These are phyloP conservation scores for Penicillium vulpinum DNA, from an alignment of 2,329 filamentous ascomycete species.

Conservation along the genomic window DNA sequence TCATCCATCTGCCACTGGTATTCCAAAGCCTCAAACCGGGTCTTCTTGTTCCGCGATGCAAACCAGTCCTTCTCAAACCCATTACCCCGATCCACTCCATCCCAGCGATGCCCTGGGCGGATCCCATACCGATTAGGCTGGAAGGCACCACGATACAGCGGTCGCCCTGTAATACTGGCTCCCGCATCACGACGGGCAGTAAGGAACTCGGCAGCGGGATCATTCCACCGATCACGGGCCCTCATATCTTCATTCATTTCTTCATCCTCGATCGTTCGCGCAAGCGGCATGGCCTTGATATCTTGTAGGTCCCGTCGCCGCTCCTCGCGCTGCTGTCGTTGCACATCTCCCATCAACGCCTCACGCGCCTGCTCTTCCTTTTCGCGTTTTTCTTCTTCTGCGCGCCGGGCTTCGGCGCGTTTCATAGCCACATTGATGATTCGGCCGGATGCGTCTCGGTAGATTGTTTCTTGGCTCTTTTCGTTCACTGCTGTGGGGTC, in stretches of 20 bases:
- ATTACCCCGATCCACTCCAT: conserved; percentile 91
- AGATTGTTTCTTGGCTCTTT: conserved; percentile 76
- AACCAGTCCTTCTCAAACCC: conserved; percentile 95
- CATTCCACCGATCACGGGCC: conserved; percentile 80
- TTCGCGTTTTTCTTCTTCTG: conserved; percentile 68
- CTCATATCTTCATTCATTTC: conserved; percentile 82
- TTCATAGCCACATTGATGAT: conserved; percentile 92
- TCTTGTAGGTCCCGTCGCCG: conserved; percentile 71
- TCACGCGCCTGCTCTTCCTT: conserved; percentile 67
- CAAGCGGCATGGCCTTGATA: conserved; percentile 77
- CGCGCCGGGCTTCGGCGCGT: conserved; percentile 78
- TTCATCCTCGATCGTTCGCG: conserved; percentile 78
- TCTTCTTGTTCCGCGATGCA: conserved; percentile 75
- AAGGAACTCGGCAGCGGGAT: conserved; percentile 84
- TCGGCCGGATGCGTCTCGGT: conserved; percentile 91
- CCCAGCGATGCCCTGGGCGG: conserved; percentile 88
- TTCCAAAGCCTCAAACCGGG: conserved; percentile 74
- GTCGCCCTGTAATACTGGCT: conserved; percentile 56
- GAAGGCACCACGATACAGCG: conserved; percentile 74
- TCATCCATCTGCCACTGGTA: conserved; percentile 98
- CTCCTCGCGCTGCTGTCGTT: conserved; percentile 66
- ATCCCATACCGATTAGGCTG: conserved; percentile 94
- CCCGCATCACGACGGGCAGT: conserved; percentile 49
- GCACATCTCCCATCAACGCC: conserved; percentile 80
- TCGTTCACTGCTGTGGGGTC: conserved; percentile 43